These are phyloP conservation scores for Phanerochaete carnosa DNA, from an alignment of 768 basidiomycete species.

Conservation along the genomic window DNA sequence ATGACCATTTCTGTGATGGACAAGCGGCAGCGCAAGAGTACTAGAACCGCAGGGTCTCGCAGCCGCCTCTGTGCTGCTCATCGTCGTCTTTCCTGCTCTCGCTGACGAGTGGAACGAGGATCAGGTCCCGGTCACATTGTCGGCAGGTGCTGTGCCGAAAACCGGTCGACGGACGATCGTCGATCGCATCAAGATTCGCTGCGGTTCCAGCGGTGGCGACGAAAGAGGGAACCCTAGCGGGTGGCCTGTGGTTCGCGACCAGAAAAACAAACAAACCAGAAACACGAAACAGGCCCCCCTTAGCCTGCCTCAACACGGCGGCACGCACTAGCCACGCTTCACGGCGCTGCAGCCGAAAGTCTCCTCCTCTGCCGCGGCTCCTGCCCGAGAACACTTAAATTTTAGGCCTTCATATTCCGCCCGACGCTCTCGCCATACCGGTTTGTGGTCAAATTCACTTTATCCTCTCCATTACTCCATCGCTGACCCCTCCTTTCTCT, in stretches of 20 bases:
- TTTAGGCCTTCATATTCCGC: constrained; percentile 6
- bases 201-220: constrained; percentile 4
- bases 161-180: constrained; percentile 1
- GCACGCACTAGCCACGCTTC: background rate
- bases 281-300: background rate
- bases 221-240: background rate
- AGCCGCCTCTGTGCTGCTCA: background rate
- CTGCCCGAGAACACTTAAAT: constrained; percentile 9
- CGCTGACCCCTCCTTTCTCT: constrained; percentile 11
- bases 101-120: background rate
- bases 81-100: background rate
- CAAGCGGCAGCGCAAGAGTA: background rate
- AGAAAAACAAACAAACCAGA: background rate
- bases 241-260: background rate
- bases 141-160: background rate
- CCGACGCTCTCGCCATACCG: constrained; percentile 3
- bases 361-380: background rate
- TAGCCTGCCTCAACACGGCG: background rate
- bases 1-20: constrained; percentile 6
- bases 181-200: constrained; percentile 3
- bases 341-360: background rate
- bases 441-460: constrained; percentile 11
- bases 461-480: constrained; percentile 11
- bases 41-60: background rate
- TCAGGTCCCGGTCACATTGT: background rate